Base-by-base conservation (phyloP, 2,329 filamentous ascomycete genomes). In the Colletotrichum salicis region DNA sequence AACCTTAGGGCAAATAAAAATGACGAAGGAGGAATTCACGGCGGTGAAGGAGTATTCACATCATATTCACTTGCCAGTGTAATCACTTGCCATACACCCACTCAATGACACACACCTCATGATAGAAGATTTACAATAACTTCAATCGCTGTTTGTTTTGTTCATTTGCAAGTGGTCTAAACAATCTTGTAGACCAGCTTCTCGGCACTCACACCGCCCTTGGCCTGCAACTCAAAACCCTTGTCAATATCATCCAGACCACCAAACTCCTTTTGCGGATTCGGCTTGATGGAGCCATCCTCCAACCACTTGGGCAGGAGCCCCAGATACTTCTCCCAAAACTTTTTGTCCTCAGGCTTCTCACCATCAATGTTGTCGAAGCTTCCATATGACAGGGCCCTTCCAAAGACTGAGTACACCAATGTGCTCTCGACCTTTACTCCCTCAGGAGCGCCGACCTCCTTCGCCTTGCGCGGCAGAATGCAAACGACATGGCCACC, bases 401-500 rank as follows among this genome's bases (percentile, higher is more conserved):
- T 64, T 1, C 70, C 70, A 1, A 72, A 72, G 1, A 71, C 70
- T 12, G 67, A 71, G 56, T 72, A 72, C 2, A 33, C 70, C 11
- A 72, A 29, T 0, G 70, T 72, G 67, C 70, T 72, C 61, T 72
- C 70, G 6, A 72, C 67, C 56, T 71, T 70, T 19, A 67, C 67
- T 31, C 63, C 56, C 51, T 64, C 52, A n/a, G 67, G 66, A 19
- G 67, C 67, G 5, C n/a, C 48, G 5, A 72, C 60, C 55, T 72
- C 70, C 19, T 71, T 55, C 1, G 70, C 70, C 67, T 72, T 72
- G 51, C 70, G 67, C 12, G 70, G 70, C 13, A 81, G 70, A 19
- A 81, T 74, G 0, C 74, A 74, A 6, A 80, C 60, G 4, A 81
- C 77, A 62, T 78, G 77, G 4, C 79, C 79, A 10, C 78, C 79